Evolutionary conservation across 148 eudicot genomes (phyloP), one percentile per base, ranked within the genome.

Genomic region (Agrostemma githago): DNA sequence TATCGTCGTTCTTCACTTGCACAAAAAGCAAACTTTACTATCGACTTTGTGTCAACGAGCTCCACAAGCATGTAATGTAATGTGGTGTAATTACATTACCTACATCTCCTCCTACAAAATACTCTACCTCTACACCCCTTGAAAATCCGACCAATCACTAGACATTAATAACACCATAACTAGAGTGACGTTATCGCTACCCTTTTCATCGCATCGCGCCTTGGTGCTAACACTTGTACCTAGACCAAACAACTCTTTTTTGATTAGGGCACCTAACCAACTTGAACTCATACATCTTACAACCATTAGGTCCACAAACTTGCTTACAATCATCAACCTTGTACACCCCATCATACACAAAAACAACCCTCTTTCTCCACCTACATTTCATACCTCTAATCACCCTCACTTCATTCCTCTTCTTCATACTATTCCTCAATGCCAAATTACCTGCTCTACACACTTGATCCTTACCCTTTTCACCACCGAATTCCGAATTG

Each of bases 271-370:
- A 57, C 21, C 76, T 73, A 11, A 20, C 46, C 5, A 73, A 48
- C 73, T 48, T 67, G 48, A 78, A 78, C 43, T 43, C 17, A 11
- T 17, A 73, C 6, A 44, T 8, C 16, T 6, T 57, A 12, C 68
- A 59, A 8, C 77, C 73, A 73, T 1, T 20, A 8, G n/a, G 41
- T 0, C 73, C 81, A 5, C 0, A 37, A 46, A 5, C 41, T 17
- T 60, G 10, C n/a, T 15, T 0, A 4, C 43, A 73, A n/a, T 39
- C 69, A 73, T 58, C 62, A 40, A 78, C 81, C 39, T 46, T 73
- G 43, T 78, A 78, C 72, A 78, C 54, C 38, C 82, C 82, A 69
- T 79, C 82, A 54, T 79, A 79, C 8, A 79, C 70, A 40, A 60
- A 79, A 39, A 54, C 46, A 0, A 19, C 14, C 10, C 4, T 62